These are phyloP conservation scores for Pilaira anomala DNA, from an alignment of 192 early-diverging fungal species.

Conservation along the genomic window DNA sequence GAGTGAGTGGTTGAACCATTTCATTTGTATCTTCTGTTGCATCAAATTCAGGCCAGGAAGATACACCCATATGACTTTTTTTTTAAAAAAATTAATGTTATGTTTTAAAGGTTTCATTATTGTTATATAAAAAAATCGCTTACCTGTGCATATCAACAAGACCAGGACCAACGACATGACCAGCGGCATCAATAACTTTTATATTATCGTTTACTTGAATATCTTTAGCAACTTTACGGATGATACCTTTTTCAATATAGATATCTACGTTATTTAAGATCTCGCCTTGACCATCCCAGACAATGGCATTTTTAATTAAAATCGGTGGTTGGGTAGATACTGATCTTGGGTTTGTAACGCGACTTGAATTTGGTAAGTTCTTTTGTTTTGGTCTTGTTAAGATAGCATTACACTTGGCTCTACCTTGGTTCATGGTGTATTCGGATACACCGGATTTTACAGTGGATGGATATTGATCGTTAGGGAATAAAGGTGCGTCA, in stretches of 20 bases:
- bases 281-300: constrained; percentile 38
- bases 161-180: constrained; percentile 55
- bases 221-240: constrained; percentile 29
- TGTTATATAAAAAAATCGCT: neutral
- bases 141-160: constrained; percentile 52
- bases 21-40: constrained; percentile 68
- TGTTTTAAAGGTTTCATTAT: neutral
- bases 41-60: constrained; percentile 59
- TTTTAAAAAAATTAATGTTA: neutral
- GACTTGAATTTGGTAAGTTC: neutral
- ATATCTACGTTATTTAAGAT: constrained; percentile 38
- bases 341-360: constrained; percentile 15
- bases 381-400: neutral
- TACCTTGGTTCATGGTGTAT: constrained; percentile 1
- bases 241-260: constrained; percentile 37
- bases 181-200: constrained; percentile 48
- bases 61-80: constrained; percentile 60
- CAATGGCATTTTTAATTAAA: constrained; percentile 31
- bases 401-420: neutral
- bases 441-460: neutral
- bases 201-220: constrained; percentile 18
- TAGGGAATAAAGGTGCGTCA: constrained; percentile 1
- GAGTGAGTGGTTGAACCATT: constrained; percentile 54
- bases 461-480: neutral
- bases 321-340: neutral